Evolutionary conservation across 78 protist genomes (phyloP), one percentile per base, ranked within the genome.

Genomic region (Chrysochromulina parva): DNA sequence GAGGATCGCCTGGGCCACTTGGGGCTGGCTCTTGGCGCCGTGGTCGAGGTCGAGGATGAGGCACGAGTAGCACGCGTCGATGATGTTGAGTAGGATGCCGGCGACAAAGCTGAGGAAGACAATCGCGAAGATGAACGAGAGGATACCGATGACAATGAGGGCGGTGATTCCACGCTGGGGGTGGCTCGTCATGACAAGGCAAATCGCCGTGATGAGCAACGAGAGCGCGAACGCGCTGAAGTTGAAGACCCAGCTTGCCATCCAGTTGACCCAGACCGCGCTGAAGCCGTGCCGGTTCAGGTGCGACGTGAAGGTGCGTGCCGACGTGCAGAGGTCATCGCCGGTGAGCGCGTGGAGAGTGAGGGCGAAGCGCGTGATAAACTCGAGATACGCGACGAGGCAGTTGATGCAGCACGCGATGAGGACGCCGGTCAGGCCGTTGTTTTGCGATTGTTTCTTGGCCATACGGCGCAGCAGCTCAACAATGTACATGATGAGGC

Each of bases 181-280:
- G 3, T 93, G 85, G 89, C 95, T 96, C 22, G 98, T 97, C 7
- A 95, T 10, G 92, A 97, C 94, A 92, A 92, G 96, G 22, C 98
- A 97, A 62, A 97, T 90, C 13, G 97, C 78, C 98, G 96, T 97
- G 92, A 97, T 91, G 85, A 96, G 97, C 14, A 98, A 97, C 38
- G 96, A 92, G 20, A 93, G 67, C 26, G 92, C 92, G 81, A 73
- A 73, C 47, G 96, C 97, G 20, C 71, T 28, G 1, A 92, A 60
- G 88, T 96, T 96, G 89, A 90, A 90, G 88, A 95, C 94, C 88
- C 93, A 96, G 90, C 94, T 98, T 9, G 95, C 97, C 28, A 97
- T 85, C 9, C 97, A 97, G 6, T 94, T 96, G 10, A 92, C 94
- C n/a, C 98, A 98, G 16, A 97, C 97, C 14, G 96, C 94, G 87